Evolutionary conservation across 129 eudicot species (phyloP).

Genomic region (Calendula officinalis): DNA sequence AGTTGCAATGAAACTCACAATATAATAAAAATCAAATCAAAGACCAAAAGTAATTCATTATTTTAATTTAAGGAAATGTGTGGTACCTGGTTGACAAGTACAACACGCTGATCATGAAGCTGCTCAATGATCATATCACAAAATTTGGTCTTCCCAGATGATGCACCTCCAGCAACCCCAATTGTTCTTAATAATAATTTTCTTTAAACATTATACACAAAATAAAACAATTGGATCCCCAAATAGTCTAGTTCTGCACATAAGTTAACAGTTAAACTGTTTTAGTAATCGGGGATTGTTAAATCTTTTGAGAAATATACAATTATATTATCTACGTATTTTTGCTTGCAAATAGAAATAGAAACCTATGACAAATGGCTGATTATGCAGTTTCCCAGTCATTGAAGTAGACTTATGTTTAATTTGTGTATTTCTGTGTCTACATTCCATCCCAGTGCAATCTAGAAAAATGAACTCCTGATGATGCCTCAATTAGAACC

Average conservation of each 20-base stretch:
- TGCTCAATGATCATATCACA: conserved; percentile 89
- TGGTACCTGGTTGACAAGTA: conserved; percentile 78
- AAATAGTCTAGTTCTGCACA: too few relatives aligned
- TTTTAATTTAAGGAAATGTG: too few relatives aligned
- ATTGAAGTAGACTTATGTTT: conserved; percentile 51
- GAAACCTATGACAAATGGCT: conserved; percentile 83
- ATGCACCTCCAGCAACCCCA: conserved; percentile 95
- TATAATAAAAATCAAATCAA: too few relatives aligned
- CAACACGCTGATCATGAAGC: conserved; percentile 94
- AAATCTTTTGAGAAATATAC: not conserved
- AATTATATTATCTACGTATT: not conserved
- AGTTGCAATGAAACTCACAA: too few relatives aligned
- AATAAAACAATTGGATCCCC: too few relatives aligned
- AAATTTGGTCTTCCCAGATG: conserved; percentile 84
- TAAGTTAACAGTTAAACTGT: not conserved
- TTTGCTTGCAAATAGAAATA: conserved; percentile 14
- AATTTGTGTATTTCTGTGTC: conserved; percentile 36
- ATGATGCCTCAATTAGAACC: conserved; percentile 38
- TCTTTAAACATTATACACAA: too few relatives aligned
- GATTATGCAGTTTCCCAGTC: conserved; percentile 54
- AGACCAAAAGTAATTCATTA: too few relatives aligned
- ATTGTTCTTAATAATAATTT: conserved; percentile 11
- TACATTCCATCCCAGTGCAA: conserved; percentile 54
- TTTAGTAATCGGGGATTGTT: not conserved
- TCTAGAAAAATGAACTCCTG: conserved; percentile 78